Conservation (phyloP, 805 yeast genomes). For the Yamadazyma olivae region DNA sequence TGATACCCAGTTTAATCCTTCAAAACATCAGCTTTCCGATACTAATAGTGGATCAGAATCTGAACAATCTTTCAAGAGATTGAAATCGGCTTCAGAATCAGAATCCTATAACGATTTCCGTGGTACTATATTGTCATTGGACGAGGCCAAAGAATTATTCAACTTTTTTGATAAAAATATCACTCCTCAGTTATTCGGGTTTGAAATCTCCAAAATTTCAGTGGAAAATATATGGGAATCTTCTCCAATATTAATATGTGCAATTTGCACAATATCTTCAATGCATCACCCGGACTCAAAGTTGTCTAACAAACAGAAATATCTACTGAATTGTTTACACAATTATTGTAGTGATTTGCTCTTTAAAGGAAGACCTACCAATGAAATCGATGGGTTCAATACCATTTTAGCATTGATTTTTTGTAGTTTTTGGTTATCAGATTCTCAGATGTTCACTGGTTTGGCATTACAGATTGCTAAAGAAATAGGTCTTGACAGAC, state of each 20-base stretch:
- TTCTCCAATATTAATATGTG: constrained; percentile 57
- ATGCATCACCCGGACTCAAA: constrained; percentile 49
- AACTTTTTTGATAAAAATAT: constrained; percentile 51
- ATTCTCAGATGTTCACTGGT: constrained; percentile 64
- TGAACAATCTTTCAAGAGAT: neutral
- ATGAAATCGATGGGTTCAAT: constrained; percentile 51
- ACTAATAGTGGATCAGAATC: constrained; percentile 3
- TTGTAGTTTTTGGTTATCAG: constrained; percentile 68
- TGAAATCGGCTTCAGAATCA: neutral
- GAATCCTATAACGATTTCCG: constrained; percentile 30
- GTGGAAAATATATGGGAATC: constrained; percentile 49
- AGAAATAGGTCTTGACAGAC: constrained; percentile 44
- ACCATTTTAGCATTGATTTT: constrained; percentile 61
- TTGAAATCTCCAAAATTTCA: constrained; percentile 49
- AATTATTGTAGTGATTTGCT: constrained; percentile 32
- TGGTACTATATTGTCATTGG: constrained; percentile 30
- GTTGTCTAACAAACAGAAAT: constrained; percentile 25
- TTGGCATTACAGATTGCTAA: constrained; percentile 65
- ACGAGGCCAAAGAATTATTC: constrained; percentile 48
- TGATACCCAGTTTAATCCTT: neutral
- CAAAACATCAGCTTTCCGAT: constrained; percentile 5
- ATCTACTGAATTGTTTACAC: constrained; percentile 29
- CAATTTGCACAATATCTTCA: constrained; percentile 61
- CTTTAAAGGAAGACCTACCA: constrained; percentile 35
- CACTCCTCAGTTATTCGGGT: constrained; percentile 65